Conservation (phyloP, 345 rosid genomes). For the Boechera retrofracta region DNA sequence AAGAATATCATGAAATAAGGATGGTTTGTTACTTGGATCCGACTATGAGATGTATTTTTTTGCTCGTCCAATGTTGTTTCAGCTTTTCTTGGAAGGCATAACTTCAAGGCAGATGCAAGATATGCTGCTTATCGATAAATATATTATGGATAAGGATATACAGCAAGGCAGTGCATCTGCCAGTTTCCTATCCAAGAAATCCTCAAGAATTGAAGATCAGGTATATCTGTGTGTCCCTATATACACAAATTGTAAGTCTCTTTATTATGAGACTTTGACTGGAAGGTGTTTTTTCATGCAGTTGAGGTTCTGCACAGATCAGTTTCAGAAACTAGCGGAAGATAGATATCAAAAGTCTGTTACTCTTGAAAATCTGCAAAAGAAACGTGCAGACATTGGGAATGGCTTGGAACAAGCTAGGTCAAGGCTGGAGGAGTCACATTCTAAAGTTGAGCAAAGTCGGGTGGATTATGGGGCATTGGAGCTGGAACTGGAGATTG, state of each 20-base stretch:
- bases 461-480: conserved; percentile 57
- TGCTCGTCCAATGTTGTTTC: conserved; percentile 43
- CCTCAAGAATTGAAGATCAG: conserved; percentile 86
- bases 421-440: conserved; percentile 69
- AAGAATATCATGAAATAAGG: conserved; percentile 2
- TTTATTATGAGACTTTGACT: conserved; percentile 13
- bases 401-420: conserved; percentile 65
- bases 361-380: conserved; percentile 62
- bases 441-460: conserved; percentile 64
- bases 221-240: conserved; percentile 46
- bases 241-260: conserved; percentile 1
- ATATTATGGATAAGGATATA: conserved; percentile 66
- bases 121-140: conserved; percentile 64
- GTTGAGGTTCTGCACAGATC: conserved; percentile 69
- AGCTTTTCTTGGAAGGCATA: conserved; percentile 89
- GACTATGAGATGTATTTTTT: conserved; percentile 26
- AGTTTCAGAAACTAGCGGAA: conserved; percentile 76
- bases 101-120: conserved; percentile 77
- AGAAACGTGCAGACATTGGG: conserved; percentile 63
- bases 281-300: conserved; percentile 50
- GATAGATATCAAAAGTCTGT: conserved; percentile 61
- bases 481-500: conserved; percentile 69
- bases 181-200: conserved; percentile 68
- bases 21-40: conserved; percentile 20
- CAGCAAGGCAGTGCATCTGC: conserved; percentile 72